These are phyloP conservation scores for Botryotinia globosa DNA, from an alignment of 2,329 filamentous ascomycete species.

Conservation along the genomic window DNA sequence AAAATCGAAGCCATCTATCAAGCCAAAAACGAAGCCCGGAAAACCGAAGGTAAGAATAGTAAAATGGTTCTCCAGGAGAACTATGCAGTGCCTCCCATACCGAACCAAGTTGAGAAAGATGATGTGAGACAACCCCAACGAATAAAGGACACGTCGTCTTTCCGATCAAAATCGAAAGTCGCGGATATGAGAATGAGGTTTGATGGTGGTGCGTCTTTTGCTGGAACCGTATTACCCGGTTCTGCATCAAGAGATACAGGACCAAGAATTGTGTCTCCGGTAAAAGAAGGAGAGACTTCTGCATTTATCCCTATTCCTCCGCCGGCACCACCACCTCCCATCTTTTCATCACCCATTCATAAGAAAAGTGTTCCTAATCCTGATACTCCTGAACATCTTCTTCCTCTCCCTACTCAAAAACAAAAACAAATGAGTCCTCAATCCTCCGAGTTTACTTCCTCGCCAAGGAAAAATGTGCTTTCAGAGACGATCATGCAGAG, in stretches of 20 bases:
- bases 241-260: neutral
- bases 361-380: neutral
- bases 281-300: neutral
- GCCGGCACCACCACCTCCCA: neutral
- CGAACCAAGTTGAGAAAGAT: neutral
- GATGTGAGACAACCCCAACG: neutral
- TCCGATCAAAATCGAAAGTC: constrained; percentile 25
- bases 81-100: neutral
- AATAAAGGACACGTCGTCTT: constrained; percentile 7
- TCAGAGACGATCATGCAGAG: neutral
- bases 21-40: constrained; percentile 27
- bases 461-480: neutral
- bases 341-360: neutral
- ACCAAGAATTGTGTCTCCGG: neutral
- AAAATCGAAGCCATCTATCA: constrained; percentile 32
- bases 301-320: neutral
- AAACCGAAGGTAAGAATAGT: neutral
- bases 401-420: neutral
- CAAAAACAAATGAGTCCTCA: neutral
- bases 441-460: neutral
- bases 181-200: constrained; percentile 32
- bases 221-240: neutral
- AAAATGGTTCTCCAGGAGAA: neutral
- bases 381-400: neutral
- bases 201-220: constrained; percentile 23